A percentile compares a stretch with the other conserved stretches of the same genome.
Conservation (phyloP, 2,329 filamentous ascomycete genomes). For the Colletotrichum endophyticum region DNA sequence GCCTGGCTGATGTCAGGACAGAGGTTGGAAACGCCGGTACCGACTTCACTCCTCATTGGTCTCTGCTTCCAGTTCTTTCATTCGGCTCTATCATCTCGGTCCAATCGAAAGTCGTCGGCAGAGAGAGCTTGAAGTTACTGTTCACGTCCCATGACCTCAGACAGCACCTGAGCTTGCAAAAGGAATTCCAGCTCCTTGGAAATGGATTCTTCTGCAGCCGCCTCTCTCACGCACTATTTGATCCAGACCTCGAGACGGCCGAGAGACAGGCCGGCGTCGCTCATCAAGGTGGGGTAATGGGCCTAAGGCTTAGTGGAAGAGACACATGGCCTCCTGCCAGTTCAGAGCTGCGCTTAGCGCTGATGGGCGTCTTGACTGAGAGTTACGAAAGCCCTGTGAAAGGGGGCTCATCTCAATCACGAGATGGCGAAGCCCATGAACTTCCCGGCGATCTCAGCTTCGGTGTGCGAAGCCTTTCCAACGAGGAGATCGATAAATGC, state of each 20-base stretch:
- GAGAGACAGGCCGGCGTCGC: constrained; percentile 75
- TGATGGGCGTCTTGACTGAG: constrained; percentile 85
- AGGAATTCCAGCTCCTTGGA: constrained; percentile 81
- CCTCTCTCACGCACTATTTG: constrained; percentile 83
- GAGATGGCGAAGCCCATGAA: constrained; percentile 31
- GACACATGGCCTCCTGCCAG: constrained; percentile 92
- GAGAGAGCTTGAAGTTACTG: constrained; percentile 75
- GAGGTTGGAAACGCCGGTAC: constrained; percentile 11
- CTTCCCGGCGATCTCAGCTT: constrained; percentile 80
- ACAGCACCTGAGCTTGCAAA: constrained; percentile 75
- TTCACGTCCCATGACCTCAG: constrained; percentile 76
- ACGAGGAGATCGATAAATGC: constrained; percentile 81
- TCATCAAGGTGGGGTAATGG: constrained; percentile 74
- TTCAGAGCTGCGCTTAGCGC: constrained; percentile 86
- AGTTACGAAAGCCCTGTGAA: constrained; percentile 55
- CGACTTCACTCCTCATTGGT: constrained; percentile 59
- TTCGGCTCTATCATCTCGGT: constrained; percentile 75
- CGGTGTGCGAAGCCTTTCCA: constrained; percentile 79
- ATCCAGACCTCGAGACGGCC: constrained; percentile 79
- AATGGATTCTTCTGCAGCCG: constrained; percentile 84
- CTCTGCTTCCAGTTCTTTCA: constrained; percentile 70
- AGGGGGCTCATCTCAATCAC: constrained; percentile 15
- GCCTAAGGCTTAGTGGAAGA: constrained; percentile 80
- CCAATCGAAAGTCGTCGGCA: constrained; percentile 80
- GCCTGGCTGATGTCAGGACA: constrained; percentile 31